phyloP scores from a whole-genome alignment of 495 filamentous ascomycete species.

The Penicillium samsonianum region DNA sequence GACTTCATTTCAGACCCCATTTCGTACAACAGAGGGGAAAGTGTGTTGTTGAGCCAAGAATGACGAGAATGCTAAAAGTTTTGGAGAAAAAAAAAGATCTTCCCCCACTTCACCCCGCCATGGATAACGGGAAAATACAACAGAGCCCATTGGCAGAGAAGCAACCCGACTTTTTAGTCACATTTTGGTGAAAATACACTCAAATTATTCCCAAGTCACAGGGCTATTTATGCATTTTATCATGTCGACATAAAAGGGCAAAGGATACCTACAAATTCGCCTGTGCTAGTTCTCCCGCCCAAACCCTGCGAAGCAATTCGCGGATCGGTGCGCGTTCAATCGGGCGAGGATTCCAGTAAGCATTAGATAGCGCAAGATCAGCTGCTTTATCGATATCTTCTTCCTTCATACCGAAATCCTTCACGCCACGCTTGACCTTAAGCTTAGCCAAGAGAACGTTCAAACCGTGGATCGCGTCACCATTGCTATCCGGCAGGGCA shows the following conservation, averaged over 20 bases:
- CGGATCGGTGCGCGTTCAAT: constrained; percentile 59
- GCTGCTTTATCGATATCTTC: constrained; percentile 66
- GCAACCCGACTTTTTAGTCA: not conserved
- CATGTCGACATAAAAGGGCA: not conserved
- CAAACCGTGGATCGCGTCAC: constrained; percentile 60
- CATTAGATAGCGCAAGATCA: constrained; percentile 63
- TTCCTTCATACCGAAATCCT: constrained; percentile 64
- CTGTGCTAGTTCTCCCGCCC: constrained; percentile 65
- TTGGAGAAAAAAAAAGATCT: constrained; percentile 25
- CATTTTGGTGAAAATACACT: not conserved
- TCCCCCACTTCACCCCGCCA: constrained; percentile 45
- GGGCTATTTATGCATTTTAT: not conserved
- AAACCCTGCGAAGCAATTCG: constrained; percentile 66
- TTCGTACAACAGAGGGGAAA: constrained; percentile 17
- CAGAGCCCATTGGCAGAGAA: constrained; percentile 25
- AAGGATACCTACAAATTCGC: constrained; percentile 52
- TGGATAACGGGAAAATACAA: constrained; percentile 35
- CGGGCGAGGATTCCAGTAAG: constrained; percentile 64
- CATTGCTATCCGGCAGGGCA: constrained; percentile 59
- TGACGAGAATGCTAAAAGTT: constrained; percentile 12
- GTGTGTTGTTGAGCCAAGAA: constrained; percentile 3
- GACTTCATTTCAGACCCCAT: constrained; percentile 44
- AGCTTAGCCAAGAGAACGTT: constrained; percentile 60
- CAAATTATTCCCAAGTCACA: too few relatives aligned
- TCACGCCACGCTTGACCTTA: constrained; percentile 58